Base-by-base conservation (phyloP, 768 basidiomycete genomes). In the Erythrobasidium yunnanense region DNA sequence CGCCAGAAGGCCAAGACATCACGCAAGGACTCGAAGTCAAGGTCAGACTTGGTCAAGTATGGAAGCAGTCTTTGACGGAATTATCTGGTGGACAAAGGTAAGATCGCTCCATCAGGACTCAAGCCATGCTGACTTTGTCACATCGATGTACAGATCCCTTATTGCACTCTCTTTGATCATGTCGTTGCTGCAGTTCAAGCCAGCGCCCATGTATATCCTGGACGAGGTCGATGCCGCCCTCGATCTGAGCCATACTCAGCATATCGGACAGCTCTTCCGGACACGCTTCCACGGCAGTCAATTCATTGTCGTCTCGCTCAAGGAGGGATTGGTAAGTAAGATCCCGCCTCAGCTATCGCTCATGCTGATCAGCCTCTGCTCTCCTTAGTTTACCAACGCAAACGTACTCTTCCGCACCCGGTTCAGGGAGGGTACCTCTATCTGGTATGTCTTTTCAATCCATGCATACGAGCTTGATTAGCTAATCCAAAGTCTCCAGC, bases 141-240 rank as follows among this genome's bases (percentile, higher is more conserved):
- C n/a, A n/a, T n/a, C n/a, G n/a, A n/a, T n/a, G n/a, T 20, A 23
- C 71, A 97, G 92, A 70, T 99, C 95, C 0, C 82, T 99, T 70
- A 97, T 99, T 73, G 95, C 95, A 0, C 82, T 99, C 0, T 97
- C 93, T 13, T 81, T 99, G 38, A 97, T 97, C 79, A 93, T 99
- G 91, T 87, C 95, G 0, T 83, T 99, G 18, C 84, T 97, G n/a
- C 91, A 96, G 75, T 96, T 96, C 82, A 96, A 96, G 74, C 92
- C 93, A 6, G 92, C 93, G 17, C 93, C 91, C 1, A 91, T 97
- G 90, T 97, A 97, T 77, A 99, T 99, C 74, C 83, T 99, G 7
- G 95, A 99, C 77, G 95, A 99, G 77, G 93, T 99, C 69, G 95
- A 97, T 76, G 92, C 95, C 0, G 93, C 93, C 6, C 82, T 97